Percentiles rank a stretch among this genome's conserved stretches.
Evolutionary conservation across 106 monocot genomes (phyloP).

Genomic region (Xerophyta viscosa): DNA sequence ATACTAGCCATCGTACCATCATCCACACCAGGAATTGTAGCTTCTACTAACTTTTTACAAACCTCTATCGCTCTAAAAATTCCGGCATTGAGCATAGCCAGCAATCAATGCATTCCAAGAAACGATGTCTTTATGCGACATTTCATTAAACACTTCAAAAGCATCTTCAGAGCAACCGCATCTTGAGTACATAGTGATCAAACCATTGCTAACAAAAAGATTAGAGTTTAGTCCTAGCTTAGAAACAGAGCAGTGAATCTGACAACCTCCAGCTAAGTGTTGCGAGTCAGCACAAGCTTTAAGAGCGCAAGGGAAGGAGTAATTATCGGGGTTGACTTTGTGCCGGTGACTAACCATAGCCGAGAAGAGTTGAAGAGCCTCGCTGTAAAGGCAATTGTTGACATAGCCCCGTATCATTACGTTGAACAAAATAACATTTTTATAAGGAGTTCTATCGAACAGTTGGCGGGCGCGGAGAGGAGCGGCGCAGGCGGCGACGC

Average conservation of each 20-base stretch:
- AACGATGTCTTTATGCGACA: slow-evolving; percentile 52
- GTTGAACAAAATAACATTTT: slow-evolving; percentile 65
- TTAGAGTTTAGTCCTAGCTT: slow-evolving; percentile 53
- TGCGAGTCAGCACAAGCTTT: slow-evolving; percentile 48
- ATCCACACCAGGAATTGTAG: slow-evolving; percentile 29
- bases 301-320: slow-evolving; percentile 64
- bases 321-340: slow-evolving; percentile 37
- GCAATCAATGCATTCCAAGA: slow-evolving; percentile 82
- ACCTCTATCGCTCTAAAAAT: slow-evolving; percentile 29
- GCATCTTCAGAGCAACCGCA: slow-evolving; percentile 17
- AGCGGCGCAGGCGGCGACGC: slow-evolving; percentile 48
- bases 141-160: slow-evolving; percentile 36
- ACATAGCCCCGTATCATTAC: slow-evolving; percentile 82
- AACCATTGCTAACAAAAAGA: slow-evolving; percentile 54
- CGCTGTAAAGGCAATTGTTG: slow-evolving; percentile 22
- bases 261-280: slow-evolving; percentile 21
- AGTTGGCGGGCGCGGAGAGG: slow-evolving; percentile 31
- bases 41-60: slow-evolving; percentile 36
- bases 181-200: slow-evolving; percentile 44
- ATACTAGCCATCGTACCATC: slow-evolving; percentile 82
- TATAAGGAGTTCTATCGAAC: slow-evolving; percentile 41
- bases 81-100: slow-evolving; percentile 40
- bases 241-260: slow-evolving; percentile 34
- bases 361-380: slow-evolving; percentile 49
- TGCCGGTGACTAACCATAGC: slow-evolving; percentile 16